phyloP scores from a whole-genome alignment of 176 grass and related monocot species.

The Aegilops longissima region DNA sequence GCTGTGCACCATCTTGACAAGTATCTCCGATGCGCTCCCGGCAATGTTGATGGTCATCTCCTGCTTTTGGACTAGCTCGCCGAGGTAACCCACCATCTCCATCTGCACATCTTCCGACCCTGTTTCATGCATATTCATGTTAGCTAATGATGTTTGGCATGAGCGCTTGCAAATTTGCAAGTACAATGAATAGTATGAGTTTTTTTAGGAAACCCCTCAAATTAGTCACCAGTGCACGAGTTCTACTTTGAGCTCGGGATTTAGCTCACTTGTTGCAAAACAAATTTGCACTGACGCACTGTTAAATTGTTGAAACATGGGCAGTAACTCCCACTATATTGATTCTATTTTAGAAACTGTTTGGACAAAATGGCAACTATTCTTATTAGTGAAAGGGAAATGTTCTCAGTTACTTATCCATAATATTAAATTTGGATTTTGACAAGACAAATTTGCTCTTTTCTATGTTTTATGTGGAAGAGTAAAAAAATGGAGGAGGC shows the following conservation, averaged over 20 bases:
- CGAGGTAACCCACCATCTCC: constrained; percentile 91
- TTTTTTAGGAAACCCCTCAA: not conserved
- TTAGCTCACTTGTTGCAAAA: not conserved
- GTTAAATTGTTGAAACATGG: not conserved
- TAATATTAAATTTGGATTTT: not conserved
- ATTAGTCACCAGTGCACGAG: not conserved
- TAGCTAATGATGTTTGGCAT: not conserved
- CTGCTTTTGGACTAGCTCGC: constrained; percentile 72
- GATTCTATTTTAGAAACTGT: not conserved
- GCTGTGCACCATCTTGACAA: constrained; percentile 74
- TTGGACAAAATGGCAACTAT: not conserved
- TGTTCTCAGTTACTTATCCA: not conserved
- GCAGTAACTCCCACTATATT: not conserved
- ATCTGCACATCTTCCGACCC: constrained; percentile 82
- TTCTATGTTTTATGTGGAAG: not conserved
- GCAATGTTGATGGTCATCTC: constrained; percentile 76
- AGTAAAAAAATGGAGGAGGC: not conserved
- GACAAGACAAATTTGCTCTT: not conserved
- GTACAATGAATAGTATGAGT: not conserved
- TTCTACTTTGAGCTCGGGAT: not conserved
- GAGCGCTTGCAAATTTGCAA: not conserved
- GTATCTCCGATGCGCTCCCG: constrained; percentile 50
- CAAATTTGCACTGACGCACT: not conserved
- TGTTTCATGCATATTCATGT: constrained; percentile 41
- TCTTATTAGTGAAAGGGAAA: constrained; percentile 9